These are phyloP conservation scores for Backusella parvicylindrica DNA, from an alignment of 192 early-diverging fungal genomes.

Conservation along the genomic window DNA sequence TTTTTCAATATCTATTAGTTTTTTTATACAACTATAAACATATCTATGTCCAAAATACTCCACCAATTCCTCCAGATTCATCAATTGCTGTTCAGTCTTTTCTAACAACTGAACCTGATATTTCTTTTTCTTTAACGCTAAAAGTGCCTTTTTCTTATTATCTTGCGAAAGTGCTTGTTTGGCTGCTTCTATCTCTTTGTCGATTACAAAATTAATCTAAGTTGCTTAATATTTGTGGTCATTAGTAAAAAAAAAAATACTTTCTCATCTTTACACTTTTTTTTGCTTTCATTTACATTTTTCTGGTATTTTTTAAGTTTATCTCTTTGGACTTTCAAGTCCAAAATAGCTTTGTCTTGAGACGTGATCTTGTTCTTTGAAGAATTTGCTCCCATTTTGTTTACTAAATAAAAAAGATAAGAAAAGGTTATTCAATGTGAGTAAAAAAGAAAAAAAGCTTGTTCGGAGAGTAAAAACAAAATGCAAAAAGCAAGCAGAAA, in stretches of 20 bases:
- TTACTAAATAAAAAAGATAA: background rate
- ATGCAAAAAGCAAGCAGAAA: background rate
- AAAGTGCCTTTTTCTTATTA: conserved; percentile 77
- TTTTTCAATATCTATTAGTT: background rate
- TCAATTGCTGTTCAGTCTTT: conserved; percentile 84
- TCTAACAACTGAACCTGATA: conserved; percentile 87
- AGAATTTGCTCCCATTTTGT: conserved; percentile 43
- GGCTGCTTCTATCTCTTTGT: conserved; percentile 78
- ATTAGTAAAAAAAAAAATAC: background rate
- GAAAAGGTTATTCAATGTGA: background rate
- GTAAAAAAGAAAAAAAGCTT: background rate
- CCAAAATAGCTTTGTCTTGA: conserved; percentile 91
- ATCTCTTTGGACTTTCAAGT: conserved; percentile 95
- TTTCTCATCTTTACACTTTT: background rate
- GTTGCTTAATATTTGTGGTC: conserved; percentile 6
- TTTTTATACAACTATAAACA: background rate
- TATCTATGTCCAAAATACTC: background rate
- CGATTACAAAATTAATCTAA: conserved; percentile 75
- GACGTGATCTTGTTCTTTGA: conserved; percentile 70
- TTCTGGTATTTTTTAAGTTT: conserved; percentile 90
- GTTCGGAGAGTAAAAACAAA: background rate
- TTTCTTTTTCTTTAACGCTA: conserved; percentile 95
- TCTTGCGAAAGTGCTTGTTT: conserved; percentile 68
- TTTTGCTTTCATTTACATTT: conserved; percentile 51
- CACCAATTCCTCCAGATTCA: conserved; percentile 87